Base-by-base conservation (phyloP, 495 filamentous ascomycete genomes). In the Acidomyces sp. region DNA sequence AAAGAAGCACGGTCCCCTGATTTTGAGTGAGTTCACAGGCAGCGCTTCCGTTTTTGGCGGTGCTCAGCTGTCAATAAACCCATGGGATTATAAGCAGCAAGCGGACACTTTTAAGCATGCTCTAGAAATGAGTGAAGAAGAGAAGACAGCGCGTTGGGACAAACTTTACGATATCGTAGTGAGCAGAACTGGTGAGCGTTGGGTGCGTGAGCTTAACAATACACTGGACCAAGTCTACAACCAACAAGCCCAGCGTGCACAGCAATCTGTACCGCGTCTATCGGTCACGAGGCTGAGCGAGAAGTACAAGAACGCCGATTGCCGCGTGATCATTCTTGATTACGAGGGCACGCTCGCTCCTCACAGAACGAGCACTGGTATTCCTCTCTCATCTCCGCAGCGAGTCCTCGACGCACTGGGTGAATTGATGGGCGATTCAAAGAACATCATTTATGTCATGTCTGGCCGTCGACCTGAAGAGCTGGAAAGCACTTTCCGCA, bases 401-500 rank as follows among this genome's bases (percentile, higher is more conserved):
- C 77, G 83, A 19, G 82, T 84, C 7, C 69, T 92, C 41, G 80
- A 83, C 34, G 74, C 79, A 1, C 58, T 95, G 23, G 83, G 77
- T 29, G 84, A 92, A 36, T 57, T 95, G 20, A 68, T 86, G 18
- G 64, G 76, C 6, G 85, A 93, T 51, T 68, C 76, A 0, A 68
- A 64, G 18, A 95, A 94, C 52, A 71, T 78, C n/a, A 78, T 95
- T 23, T 95, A 93, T 51, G 77, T 95, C 42, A 94, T 92, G 85
- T 88, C 82, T 28, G 77, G 82, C 11, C 73, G 83, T 19, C 77
- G 75, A 53, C 78, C 83, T 0, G 82, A 93, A 54, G 85, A 95
- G 53, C 78, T 95, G 28, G 86, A 93, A 46, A 69, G 74, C 0
- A 64, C 92, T 6, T 93, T 95, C 69, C 73, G 48, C 44, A 74